Evolutionary conservation across 176 grass and related monocot species (phyloP), one percentile per base, ranked within the genome.

Genomic region (Elymus sibiricus): DNA sequence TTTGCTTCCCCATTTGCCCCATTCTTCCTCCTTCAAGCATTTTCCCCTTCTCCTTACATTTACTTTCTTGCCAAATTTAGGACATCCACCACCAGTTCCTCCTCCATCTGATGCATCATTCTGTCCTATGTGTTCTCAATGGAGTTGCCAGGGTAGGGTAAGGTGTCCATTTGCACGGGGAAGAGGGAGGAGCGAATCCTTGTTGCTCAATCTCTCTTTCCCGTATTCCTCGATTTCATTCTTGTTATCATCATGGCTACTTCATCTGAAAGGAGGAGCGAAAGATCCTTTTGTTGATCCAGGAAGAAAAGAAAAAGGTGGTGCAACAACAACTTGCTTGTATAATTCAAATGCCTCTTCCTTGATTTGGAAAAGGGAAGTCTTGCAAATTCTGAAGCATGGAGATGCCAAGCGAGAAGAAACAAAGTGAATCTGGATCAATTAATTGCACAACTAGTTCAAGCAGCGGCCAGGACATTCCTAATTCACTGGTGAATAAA

Each of bases 351-450:
- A 46, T 28, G 60, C 1, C 47, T 51, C 47, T 56, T 40, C 37
- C 29, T 68, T 85, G 64, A 29, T 70, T 73, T 47, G 24, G 34
- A 71, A 67, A 71, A 74, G 27, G 26, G 11, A 39, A 78, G n/a
- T 21, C 39, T 64, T 49, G 55, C 1, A 37, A 55, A 11, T 47
- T 89, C 22, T 26, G 53, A 82, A 78, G 83, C 26, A 97, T 97
- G 94, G 92, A 86, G 56, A 56, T 87, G 74, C 86, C 78, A 35
- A 93, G 70, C 59, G 87, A 92, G 84, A 92, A 94, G 79, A 86
- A 82, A 78, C 70, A 25, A 61, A 69, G 69, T 19, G 71, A 89
- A 47, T 49, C 78, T 0, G 90, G 73, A 38, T 59, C 90, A 3
- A 70, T 21, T 35, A 70, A 60, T 21, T 79, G 86, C 6, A 26